A percentile compares a stretch with the other conserved stretches of the same genome.
These are phyloP conservation scores for Tulasnella sp. DNA, from an alignment of 768 basidiomycete genomes.

Conservation along the genomic window DNA sequence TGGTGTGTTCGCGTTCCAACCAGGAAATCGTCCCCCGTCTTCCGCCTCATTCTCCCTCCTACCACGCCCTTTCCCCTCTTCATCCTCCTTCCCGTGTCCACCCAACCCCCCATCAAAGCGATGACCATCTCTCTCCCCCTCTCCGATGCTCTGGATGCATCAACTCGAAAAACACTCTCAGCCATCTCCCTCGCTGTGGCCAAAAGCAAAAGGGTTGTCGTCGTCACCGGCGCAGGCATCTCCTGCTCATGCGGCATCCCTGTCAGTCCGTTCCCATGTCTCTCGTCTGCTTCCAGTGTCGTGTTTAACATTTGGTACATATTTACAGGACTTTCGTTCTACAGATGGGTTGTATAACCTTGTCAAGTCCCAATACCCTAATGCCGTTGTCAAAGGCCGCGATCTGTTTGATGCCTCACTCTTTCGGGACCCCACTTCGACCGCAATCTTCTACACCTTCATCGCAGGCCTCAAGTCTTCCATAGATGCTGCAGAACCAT, in stretches of 20 bases:
- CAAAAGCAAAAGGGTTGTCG: constrained; percentile 75
- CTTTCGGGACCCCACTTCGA: constrained; percentile 75
- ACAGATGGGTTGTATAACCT: constrained; percentile 85
- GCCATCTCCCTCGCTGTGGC: constrained; percentile 67
- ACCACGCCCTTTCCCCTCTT: neutral
- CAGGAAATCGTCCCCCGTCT: neutral
- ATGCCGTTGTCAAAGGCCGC: constrained; percentile 76
- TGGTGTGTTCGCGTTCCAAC: neutral
- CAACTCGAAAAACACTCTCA: constrained; percentile 34
- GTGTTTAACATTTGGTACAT: constrained; percentile 15
- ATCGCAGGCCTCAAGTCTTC: constrained; percentile 81
- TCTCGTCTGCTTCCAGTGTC: neutral
- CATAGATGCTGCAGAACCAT: constrained; percentile 65
- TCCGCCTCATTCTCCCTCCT: neutral
- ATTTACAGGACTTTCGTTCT: constrained; percentile 81
- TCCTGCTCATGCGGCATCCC: constrained; percentile 95
- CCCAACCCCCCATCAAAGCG: neutral
- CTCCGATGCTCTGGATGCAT: constrained; percentile 21
- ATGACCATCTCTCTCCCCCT: constrained; percentile 24
- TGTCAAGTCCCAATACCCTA: constrained; percentile 74
- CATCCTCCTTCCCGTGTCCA: neutral
- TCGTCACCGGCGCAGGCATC: constrained; percentile 91
- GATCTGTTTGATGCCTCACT: constrained; percentile 91
- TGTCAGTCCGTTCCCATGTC: constrained; percentile 37
- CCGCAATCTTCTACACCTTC: constrained; percentile 87